These are phyloP conservation scores for Hortiboletus campestris DNA, from an alignment of 768 basidiomycete genomes.

Conservation along the genomic window DNA sequence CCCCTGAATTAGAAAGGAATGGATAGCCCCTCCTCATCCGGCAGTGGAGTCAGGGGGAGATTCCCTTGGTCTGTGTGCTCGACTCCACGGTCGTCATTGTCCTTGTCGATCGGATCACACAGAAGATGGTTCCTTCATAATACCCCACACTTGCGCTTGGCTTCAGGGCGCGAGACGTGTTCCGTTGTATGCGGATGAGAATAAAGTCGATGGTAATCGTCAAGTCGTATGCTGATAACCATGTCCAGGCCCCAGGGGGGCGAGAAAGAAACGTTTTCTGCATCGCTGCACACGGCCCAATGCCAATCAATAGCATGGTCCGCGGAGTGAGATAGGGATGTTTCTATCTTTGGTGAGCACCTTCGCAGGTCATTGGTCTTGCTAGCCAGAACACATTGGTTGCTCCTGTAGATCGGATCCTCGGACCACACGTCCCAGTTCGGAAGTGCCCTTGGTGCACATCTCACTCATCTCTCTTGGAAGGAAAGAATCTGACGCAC, in stretches of 20 bases:
- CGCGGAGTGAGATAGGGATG: neutral
- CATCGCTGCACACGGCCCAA: neutral
- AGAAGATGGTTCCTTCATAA: neutral
- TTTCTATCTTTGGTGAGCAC: neutral
- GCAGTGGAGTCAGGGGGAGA: neutral
- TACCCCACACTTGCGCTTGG: conserved; percentile 3
- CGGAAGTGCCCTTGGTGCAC: neutral
- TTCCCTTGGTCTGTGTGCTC: neutral
- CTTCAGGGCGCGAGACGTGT: neutral
- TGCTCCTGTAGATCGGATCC: neutral
- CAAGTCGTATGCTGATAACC: neutral
- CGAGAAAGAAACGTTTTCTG: neutral
- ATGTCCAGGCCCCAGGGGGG: no score
- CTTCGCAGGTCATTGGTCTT: neutral
- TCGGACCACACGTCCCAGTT: neutral
- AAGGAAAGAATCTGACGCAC: neutral
- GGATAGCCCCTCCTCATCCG: neutral
- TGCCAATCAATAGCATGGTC: neutral
- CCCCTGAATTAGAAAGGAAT: neutral
- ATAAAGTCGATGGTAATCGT: neutral
- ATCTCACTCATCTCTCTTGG: neutral
- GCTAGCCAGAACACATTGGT: neutral
- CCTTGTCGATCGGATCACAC: conserved; percentile 7
- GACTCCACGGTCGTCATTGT: neutral
- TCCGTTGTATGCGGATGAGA: neutral